Base-by-base conservation (phyloP, 148 eudicot genomes). In the Fagopyrum homotropicum region DNA sequence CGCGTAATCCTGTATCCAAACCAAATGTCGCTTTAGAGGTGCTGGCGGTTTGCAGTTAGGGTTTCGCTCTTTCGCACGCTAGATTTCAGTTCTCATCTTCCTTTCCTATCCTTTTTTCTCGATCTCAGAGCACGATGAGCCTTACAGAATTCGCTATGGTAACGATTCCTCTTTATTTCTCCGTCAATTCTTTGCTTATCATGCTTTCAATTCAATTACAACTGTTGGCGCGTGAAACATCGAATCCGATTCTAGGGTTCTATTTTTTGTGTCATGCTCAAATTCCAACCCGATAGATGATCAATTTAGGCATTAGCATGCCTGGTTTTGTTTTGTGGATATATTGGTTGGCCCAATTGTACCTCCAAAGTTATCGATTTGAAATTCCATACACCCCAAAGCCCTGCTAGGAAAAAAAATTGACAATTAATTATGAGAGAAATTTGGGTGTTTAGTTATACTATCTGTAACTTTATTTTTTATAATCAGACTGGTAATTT, bases 111-210 rank as follows among this genome's bases (percentile, higher is more conserved):
- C 35, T 61, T 75, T 72, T 7, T 44, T 6, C 26, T 70, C 64
- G 70, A 43, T 66, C n/a, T 66, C 71, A 14, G 10, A 40, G 43
- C 16, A 80, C 77, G 77, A 87, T 87, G 93, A 87, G 89, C 79
- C 63, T 80, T 73, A 81, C 86, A 69, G 83, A 89, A 73, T 87
- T 85, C 77, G 83, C 90, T 3, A 87, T 89, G 90, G 93, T 89
- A 77, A 49, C 52, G 59, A 72, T 51, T 48, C 40, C 29, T 68
- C n/a, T 66, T 75, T 51, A 35, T 44, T 12, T 56, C 47, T 26
- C 52, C 8, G 47, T 45, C 46, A 35, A 69, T 17, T 40, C 19
- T 40, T 69, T 45, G 72, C 72, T 3, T 70, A 6, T 35, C 40
- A 35, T 72, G 74, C 54, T 26, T 49, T 46, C 55, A 26, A 69